Evolutionary conservation across 352 stramenopile species (phyloP), one percentile per base, ranked within the genome.

Genomic region (Elongisporangium prolatum): DNA sequence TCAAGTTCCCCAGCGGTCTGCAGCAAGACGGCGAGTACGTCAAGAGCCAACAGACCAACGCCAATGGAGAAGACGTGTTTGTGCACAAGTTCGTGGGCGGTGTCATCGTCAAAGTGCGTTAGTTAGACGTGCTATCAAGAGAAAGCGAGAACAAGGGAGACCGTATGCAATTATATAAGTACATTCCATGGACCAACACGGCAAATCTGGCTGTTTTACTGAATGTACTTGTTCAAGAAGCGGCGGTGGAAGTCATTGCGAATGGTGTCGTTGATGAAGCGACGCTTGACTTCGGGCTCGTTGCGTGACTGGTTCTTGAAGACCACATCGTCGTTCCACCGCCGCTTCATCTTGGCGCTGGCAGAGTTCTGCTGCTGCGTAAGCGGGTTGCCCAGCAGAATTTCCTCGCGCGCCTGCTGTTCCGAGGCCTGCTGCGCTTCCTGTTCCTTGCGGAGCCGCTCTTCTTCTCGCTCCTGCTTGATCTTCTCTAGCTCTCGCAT

Each of bases 251-350:
- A 99, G 68, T 99, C 97, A 80, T 99, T 99, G 56, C 97, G 88
- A 60, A 99, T 98, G 8, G 98, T 99, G 77, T 99, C 98, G 75
- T 99, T 99, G 71, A 99, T 98, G 74, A 99, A 99, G 57, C 97
- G 86, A 69, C 99, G 99, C 72, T 93, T 95, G 40, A 96, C 74
- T 68, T 98, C 84, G 6, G 92, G 92, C 68, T 99, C 97, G 59
- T 91, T 92, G 61, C 93, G 89, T 20, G 96, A 97, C 73, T 98
- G 91, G 79, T 99, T 99, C 63, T 98, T 97, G 86, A 99, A 99
- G 22, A 99, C 96, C 17, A 99, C 97, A 77, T 99, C 98, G 67
- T 99, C 97, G 80, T 99, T 99, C 98, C 98, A 99, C 56, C 92
- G 92, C 40, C 96, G 81, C 70, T 98, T 98, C 74, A 98, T 86